Base-by-base conservation (phyloP, 2,329 filamentous ascomycete species). In the Fusarium multiceps region DNA sequence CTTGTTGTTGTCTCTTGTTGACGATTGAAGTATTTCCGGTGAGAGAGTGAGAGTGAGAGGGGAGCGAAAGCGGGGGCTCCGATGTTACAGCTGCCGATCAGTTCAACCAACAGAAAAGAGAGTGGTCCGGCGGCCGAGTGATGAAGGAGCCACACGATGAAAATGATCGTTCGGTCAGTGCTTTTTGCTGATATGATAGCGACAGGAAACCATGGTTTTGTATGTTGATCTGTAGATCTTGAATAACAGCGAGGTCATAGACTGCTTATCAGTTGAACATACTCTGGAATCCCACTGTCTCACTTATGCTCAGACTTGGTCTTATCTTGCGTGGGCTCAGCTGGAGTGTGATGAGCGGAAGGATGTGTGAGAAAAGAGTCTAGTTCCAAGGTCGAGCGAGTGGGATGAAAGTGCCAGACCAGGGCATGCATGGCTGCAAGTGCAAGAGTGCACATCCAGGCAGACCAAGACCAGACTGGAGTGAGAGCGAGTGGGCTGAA, bases 51-150 rank as follows among this genome's bases (percentile, higher is more conserved):
- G 65, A 53, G 50, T 37, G 18, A 50, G 60, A 42, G 40, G 62
- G 46, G 49, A 61, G 43, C 43, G 54, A 63, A 63, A 69, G 69
- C 60, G 65, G 69, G 59, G 61, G 61, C 65, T 64, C 68, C 65
- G 65, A 69, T 66, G 60, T 72, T 59, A 55, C 68, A 69, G 55
- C 41, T 67, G 63, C 63, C 63, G 63, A 69, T 61, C 57, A 59
- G 32, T 58, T 25, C 47, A 66, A 40, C 60, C 55, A 71, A 48
- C 63, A 48, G 32, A 23, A 50, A 37, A 56, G 42, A 45, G 40
- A 55, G 53, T 50, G 28, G 53, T 41, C 63, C 62, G 62, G 47
- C 63, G 63, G 62, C 63, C 43, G 43, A 55, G 32, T 18, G 32
- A 50, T 25, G 18, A 30, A 42, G 21, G 27, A 27, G 62, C 62